Evolutionary conservation across 805 yeast genomes (phyloP).

Genomic region (Candida maris): DNA sequence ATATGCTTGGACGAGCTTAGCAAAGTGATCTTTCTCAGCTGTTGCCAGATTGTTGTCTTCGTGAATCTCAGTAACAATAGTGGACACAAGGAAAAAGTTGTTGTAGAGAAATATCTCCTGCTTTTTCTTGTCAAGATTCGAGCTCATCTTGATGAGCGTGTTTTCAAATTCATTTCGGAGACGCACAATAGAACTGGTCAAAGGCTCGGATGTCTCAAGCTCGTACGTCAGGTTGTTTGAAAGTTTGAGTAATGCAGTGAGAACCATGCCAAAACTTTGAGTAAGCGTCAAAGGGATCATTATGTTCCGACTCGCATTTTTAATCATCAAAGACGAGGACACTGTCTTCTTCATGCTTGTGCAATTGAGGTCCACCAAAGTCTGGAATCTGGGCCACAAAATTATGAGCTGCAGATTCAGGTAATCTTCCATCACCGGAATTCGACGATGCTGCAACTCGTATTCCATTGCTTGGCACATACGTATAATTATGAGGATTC

Average conservation of each 20-base stretch:
- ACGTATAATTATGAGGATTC: constrained; percentile 71
- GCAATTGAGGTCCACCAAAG: constrained; percentile 72
- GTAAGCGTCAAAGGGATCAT: constrained; percentile 62
- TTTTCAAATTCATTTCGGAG: constrained; percentile 79
- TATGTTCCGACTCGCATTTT: constrained; percentile 26
- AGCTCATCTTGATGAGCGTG: constrained; percentile 66
- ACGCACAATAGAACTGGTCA: constrained; percentile 63
- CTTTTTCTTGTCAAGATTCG: constrained; percentile 40
- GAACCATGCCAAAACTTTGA: constrained; percentile 70
- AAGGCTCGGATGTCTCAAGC: constrained; percentile 56
- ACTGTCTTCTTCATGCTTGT: constrained; percentile 55
- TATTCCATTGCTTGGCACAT: constrained; percentile 61
- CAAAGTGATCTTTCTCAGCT: constrained; percentile 19
- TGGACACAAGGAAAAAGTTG: constrained; percentile 62
- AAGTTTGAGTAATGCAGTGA: constrained; percentile 68
- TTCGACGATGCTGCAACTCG: constrained; percentile 62
- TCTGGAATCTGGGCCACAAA: constrained; percentile 86
- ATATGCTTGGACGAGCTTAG: constrained; percentile 21
- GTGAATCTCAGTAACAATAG: constrained; percentile 44
- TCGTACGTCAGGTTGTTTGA: constrained; percentile 31
- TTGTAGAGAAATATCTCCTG: constrained; percentile 72
- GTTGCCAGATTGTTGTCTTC: constrained; percentile 25
- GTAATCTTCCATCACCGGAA: constrained; percentile 70
- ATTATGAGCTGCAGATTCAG: constrained; percentile 59
- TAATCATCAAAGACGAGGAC: constrained; percentile 37